Evolutionary conservation across 2,329 filamentous ascomycete genomes (phyloP).

Genomic region (Trichoderma afroharzianum): DNA sequence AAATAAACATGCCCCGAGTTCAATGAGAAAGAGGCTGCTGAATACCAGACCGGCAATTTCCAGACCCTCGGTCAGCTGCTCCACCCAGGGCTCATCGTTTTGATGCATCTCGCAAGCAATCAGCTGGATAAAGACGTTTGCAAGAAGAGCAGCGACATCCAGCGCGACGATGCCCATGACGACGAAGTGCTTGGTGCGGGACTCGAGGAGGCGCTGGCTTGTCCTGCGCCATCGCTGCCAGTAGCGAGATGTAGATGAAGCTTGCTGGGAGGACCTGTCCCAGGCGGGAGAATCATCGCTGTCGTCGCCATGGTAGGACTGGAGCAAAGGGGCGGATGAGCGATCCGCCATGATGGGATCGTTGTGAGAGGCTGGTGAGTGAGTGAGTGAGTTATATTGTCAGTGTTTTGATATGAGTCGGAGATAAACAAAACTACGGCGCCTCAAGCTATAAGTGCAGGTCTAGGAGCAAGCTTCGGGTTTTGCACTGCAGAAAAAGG

Average conservation of each 20-base stretch:
- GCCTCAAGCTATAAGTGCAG: background rate
- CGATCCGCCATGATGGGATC: background rate
- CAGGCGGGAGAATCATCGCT: background rate
- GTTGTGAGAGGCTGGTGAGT: background rate
- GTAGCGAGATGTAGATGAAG: background rate
- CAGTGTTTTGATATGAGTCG: background rate
- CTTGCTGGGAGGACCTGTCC: background rate
- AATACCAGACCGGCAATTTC: slow-evolving; percentile 54
- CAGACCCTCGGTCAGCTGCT: slow-evolving; percentile 37
- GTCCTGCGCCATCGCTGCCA: slow-evolving; percentile 9
- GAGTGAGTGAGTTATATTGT: background rate
- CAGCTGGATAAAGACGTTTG: slow-evolving; percentile 47
- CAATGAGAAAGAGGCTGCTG: slow-evolving; percentile 61
- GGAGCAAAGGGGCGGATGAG: slow-evolving; percentile 13
- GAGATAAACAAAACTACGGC: background rate
- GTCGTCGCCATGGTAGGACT: background rate
- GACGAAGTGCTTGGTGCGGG: slow-evolving; percentile 43
- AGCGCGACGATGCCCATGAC: slow-evolving; percentile 43
- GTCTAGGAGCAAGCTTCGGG: background rate
- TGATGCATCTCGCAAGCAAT: slow-evolving; percentile 46
- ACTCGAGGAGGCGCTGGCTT: slow-evolving; percentile 29
- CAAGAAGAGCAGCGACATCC: slow-evolving; percentile 44
- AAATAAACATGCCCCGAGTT: slow-evolving; percentile 56
- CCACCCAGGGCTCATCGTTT: slow-evolving; percentile 41
- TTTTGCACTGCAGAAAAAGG: background rate